These are phyloP conservation scores for Penicillium paxilli DNA, from an alignment of 495 filamentous ascomycete species.

Conservation along the genomic window DNA sequence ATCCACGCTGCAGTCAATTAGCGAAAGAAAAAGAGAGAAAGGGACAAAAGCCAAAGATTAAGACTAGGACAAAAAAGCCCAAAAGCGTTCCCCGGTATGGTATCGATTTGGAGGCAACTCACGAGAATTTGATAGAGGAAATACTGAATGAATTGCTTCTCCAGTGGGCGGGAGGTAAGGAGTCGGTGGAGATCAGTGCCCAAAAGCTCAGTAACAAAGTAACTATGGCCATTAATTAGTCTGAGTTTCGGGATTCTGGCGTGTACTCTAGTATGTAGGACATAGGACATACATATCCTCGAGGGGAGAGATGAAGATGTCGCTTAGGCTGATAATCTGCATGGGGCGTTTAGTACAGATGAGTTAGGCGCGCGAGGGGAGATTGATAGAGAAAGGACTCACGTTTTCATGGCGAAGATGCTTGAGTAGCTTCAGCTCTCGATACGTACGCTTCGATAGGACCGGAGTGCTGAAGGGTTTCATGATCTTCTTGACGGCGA, in stretches of 20 bases:
- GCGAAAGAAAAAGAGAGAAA: background rate
- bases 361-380: background rate
- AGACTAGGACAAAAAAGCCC: too few relatives aligned
- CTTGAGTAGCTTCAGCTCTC: conserved; percentile 95
- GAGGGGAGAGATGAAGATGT: conserved; percentile 98
- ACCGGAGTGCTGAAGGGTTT: conserved; percentile 99
- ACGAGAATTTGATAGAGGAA: conserved; percentile 99
- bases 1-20: conserved; percentile 69
- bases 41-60: background rate
- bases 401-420: conserved; percentile 98
- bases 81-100: background rate
- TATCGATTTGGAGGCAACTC: conserved; percentile 6
- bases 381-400: conserved; percentile 13
- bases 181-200: conserved; percentile 96
- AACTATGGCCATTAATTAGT: conserved; percentile 53
- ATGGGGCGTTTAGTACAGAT: conserved; percentile 20
- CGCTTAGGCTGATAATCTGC: conserved; percentile 95
- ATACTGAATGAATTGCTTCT: conserved; percentile 99
- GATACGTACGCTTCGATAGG: conserved; percentile 93
- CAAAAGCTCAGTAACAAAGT: conserved; percentile 96
- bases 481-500: conserved; percentile 99
- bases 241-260: background rate
- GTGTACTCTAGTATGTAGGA: too few relatives aligned
- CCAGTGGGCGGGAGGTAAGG: conserved; percentile 89
- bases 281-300: conserved; percentile 85